Evolutionary conservation across 225 moss, liverwort and hornwort species (phyloP).

Genomic region (Climacium dendroides): DNA sequence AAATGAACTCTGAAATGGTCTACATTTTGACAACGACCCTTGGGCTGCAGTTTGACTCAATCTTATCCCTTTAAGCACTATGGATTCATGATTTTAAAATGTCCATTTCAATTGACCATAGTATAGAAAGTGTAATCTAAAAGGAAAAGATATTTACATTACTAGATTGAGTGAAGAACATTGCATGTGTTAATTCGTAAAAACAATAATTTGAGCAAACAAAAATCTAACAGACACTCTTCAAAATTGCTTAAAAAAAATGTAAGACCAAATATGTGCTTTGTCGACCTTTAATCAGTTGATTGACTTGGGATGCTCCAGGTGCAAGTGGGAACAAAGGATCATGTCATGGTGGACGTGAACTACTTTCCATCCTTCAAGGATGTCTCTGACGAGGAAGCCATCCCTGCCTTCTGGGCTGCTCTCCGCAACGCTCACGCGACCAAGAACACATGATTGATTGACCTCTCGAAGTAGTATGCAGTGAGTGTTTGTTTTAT

Average conservation of each 20-base stretch:
- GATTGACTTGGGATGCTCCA: neutral
- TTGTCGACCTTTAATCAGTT: no score
- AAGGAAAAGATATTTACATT: neutral
- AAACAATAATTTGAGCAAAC: neutral
- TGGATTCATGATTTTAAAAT: neutral
- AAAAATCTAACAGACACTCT: neutral
- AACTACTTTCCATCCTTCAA: slow-evolving; percentile 94
- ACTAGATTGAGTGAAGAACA: neutral
- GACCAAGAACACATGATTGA: neutral
- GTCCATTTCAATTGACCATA: neutral
- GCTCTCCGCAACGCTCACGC: slow-evolving; percentile 41
- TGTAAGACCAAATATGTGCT: neutral
- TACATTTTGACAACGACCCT: neutral
- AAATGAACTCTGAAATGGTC: no score
- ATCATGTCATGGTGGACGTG: slow-evolving; percentile 87
- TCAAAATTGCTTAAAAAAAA: neutral
- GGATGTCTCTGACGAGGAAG: slow-evolving; percentile 68
- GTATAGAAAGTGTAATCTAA: neutral
- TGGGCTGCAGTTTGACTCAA: neutral
- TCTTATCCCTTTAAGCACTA: neutral
- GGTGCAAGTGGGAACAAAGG: slow-evolving; percentile 62
- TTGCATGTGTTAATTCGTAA: neutral
- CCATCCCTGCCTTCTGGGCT: slow-evolving; percentile 77
- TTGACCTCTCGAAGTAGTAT: neutral
- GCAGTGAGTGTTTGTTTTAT: neutral